Conservation (phyloP, 371 early-diverging fungal species). For the Mucor irregularis region DNA sequence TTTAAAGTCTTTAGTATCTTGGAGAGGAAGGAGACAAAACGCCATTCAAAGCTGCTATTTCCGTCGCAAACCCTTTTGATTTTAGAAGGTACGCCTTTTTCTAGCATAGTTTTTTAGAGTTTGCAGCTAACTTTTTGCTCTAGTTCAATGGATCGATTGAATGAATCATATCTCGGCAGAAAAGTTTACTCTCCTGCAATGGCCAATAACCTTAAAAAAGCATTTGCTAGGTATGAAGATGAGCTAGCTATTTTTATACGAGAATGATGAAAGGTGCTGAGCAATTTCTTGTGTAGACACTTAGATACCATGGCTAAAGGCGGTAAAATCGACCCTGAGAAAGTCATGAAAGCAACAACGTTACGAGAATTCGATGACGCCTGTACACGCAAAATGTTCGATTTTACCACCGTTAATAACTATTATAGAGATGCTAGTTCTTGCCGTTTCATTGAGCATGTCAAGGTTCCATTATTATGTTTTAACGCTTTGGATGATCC, state of each 20-base stretch:
- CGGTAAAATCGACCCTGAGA: slow-evolving; percentile 53
- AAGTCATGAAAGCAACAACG: slow-evolving; percentile 46
- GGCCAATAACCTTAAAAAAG: slow-evolving; percentile 67
- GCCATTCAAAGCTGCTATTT: slow-evolving; percentile 73
- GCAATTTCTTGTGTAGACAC: slow-evolving; percentile 52
- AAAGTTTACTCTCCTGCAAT: slow-evolving; percentile 69
- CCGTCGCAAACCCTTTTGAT: slow-evolving; percentile 90
- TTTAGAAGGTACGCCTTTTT: slow-evolving; percentile 54
- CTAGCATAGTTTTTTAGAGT: no score
- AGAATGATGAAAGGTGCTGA: neutral
- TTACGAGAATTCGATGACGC: slow-evolving; percentile 65
- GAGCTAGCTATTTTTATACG: neutral
- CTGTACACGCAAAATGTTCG: slow-evolving; percentile 72
- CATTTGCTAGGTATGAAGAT: slow-evolving; percentile 48
- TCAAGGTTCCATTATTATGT: slow-evolving; percentile 79
- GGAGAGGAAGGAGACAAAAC: slow-evolving; percentile 84
- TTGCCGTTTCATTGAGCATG: slow-evolving; percentile 70
- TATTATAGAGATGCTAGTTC: slow-evolving; percentile 85
- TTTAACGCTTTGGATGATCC: slow-evolving; percentile 94
- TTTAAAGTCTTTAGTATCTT: slow-evolving; percentile 53
- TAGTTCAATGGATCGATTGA: slow-evolving; percentile 28
- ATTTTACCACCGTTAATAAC: slow-evolving; percentile 76
- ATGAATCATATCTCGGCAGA: slow-evolving; percentile 43
- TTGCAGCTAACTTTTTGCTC: no score
- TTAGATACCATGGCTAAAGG: slow-evolving; percentile 54